Percentiles rank a stretch among this genome's conserved stretches.
These are phyloP conservation scores for Dionaea muscipula DNA, from an alignment of 179 eudicot genomes.

Conservation along the genomic window DNA sequence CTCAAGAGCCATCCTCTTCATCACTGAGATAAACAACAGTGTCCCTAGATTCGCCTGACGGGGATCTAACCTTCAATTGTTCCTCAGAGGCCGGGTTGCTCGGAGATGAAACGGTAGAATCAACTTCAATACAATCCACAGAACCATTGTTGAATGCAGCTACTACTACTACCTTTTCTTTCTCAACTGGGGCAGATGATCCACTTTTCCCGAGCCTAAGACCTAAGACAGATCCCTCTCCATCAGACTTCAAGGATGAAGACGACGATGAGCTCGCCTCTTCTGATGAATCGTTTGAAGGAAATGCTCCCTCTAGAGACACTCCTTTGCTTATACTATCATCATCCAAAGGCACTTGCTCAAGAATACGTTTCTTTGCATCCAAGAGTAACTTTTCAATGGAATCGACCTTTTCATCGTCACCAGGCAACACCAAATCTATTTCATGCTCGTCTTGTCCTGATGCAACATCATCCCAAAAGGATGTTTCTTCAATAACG, in stretches of 20 bases:
- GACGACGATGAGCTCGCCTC: neutral
- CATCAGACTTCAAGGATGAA: constrained; percentile 1
- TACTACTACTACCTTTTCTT: neutral
- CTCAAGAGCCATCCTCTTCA: too few species aligned
- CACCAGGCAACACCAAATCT: too few species aligned
- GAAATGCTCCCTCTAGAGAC: too few species aligned
- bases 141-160: neutral
- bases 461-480: neutral
- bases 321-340: neutral
- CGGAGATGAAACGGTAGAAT: too few species aligned
- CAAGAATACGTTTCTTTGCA: constrained; percentile 1
- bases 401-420: neutral
- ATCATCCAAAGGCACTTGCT: too few species aligned
- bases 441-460: too few species aligned
- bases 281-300: neutral
- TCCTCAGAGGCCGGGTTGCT: too few species aligned
- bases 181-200: neutral
- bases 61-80: too few species aligned
- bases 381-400: neutral
- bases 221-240: neutral
- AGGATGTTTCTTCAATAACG: neutral
- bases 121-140: too few species aligned
- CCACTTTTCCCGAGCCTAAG: neutral
- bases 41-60: too few species aligned
- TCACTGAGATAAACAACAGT: too few species aligned